Evolutionary conservation across 2,329 filamentous ascomycete species (phyloP), one percentile per base, ranked within the genome.

Genomic region (Epichloe uncinata): DNA sequence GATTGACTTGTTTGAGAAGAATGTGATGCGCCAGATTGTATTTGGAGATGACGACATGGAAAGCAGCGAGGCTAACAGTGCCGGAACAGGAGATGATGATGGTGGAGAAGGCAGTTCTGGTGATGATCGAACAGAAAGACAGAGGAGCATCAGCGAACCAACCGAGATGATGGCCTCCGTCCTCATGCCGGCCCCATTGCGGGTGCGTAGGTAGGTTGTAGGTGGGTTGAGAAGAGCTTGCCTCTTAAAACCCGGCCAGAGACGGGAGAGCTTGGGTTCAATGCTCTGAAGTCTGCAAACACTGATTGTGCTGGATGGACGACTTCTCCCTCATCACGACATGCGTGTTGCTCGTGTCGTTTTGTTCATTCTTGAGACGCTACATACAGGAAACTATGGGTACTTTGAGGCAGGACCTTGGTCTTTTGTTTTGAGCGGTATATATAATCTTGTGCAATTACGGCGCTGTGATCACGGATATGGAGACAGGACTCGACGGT

Each of bases 1-100:
- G 36, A 82, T 97, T 52, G 93, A 97, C 62, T 70, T 98, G 20
- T 98, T 98, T 60, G 91, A 97, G 61, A 93, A 91, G 67, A 83
- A 79, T 52, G 87, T 97, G 42, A 75, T 97, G 67, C 76, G 89
- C 55, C 79, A 81, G 56, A 86, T 96, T 53, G 85, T 98, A 12
- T 82, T 95, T 51, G 84, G 85, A 18, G 68, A 66, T 18, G 68
- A 69, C 9, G 84, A 85, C 47, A 84, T 87, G 18, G 84, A 87
- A 49, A 85, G 87, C 47, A 66, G 62, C 35, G 65, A 62, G 36
- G 83, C 86, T 49, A 84, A 87, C 44, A 64, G 61, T 26, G 63
- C 61, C 35, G 66, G 68, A 11, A 62, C 62, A 16, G 67, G 82
- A 12, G 59, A 57, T 4, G 82, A 57, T 3, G 82, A 85, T 47